Evolutionary conservation across 306 rosid genomes (phyloP).

Genomic region (Dryas alaskensis): DNA sequence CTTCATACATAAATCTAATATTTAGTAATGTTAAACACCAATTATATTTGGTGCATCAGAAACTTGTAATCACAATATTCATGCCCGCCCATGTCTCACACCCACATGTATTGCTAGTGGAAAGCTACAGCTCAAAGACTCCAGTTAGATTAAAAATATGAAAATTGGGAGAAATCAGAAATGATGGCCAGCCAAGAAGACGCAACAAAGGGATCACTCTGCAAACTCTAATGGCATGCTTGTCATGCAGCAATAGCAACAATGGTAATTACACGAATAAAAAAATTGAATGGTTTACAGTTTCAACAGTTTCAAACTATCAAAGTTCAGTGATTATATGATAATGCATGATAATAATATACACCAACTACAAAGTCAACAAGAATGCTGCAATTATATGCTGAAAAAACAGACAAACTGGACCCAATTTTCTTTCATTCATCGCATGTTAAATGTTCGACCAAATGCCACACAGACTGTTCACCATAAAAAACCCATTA

Average conservation of each 20-base stretch:
- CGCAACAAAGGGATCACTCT: not conserved
- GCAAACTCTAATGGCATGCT: not conserved
- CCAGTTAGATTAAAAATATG: not conserved
- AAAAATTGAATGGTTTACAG: not conserved
- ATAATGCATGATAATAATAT: not conserved
- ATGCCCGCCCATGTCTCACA: not conserved
- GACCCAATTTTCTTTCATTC: not conserved
- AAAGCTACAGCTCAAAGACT: not conserved
- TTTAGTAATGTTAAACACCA: not conserved
- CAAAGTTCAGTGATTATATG: not conserved
- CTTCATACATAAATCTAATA: not conserved
- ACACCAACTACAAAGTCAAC: no score
- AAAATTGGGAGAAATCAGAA: not conserved
- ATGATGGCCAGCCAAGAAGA: not conserved
- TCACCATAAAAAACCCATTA: not conserved
- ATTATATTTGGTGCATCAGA: not conserved
- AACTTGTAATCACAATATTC: not conserved
- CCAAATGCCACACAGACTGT: slow-evolving; percentile 3
- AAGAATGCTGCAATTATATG: no score
- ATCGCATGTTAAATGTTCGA: slow-evolving; percentile 19
- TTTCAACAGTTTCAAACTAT: not conserved
- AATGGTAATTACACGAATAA: not conserved
- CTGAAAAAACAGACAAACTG: no score
- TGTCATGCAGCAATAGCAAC: not conserved
- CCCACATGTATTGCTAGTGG: not conserved